These are phyloP conservation scores for Rhododendron kiyosumense DNA, from an alignment of 148 eudicot species.

Conservation along the genomic window DNA sequence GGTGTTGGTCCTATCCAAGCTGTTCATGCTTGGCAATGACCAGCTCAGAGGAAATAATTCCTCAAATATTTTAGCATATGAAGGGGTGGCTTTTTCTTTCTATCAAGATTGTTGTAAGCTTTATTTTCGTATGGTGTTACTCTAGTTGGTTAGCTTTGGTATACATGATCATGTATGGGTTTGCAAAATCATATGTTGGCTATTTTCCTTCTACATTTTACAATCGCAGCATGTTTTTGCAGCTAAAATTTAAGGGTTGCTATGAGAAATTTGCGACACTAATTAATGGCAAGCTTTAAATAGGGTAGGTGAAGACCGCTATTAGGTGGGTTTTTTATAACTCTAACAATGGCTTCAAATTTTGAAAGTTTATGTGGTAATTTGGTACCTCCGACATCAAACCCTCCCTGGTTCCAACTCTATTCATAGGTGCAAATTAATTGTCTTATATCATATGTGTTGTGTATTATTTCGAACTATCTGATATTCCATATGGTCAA, in stretches of 20 bases:
- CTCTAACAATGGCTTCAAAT: neutral
- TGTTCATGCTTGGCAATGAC: fast-evolving
- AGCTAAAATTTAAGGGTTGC: neutral
- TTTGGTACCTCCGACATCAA: neutral
- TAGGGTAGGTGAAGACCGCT: neutral
- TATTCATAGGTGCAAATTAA: neutral
- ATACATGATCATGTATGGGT: neutral
- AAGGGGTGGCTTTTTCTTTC: neutral
- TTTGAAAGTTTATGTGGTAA: neutral
- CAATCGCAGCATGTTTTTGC: neutral
- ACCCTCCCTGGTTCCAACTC: neutral
- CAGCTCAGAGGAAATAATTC: neutral
- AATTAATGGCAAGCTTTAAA: neutral
- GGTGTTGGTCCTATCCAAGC: fast-evolving
- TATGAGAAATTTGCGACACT: neutral
- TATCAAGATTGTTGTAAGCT: neutral
- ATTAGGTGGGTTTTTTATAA: neutral
- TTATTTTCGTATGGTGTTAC: neutral
- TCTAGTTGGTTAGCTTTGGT: neutral
- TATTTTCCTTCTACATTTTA: neutral
- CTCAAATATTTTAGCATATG: slow-evolving; percentile 5
- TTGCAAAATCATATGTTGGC: neutral
- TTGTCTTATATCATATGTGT: too few relatives aligned
- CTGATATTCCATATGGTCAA: too few relatives aligned
- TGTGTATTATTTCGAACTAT: neutral